Evolutionary conservation across 441 rosid genomes (phyloP).

Genomic region (Mallotus repandus): DNA sequence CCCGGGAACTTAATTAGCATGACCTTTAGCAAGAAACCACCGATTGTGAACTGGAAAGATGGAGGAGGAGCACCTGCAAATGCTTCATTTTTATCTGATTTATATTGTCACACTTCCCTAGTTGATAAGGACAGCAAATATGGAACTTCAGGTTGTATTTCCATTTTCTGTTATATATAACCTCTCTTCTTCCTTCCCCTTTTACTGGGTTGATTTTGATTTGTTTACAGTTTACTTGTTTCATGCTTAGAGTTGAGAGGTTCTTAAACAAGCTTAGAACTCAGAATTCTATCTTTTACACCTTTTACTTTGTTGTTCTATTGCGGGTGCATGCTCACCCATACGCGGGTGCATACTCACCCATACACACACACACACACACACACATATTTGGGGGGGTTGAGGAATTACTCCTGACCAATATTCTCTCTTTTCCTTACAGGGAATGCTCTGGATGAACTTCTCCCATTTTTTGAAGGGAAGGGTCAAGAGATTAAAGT

Average conservation of each 20-base stretch:
- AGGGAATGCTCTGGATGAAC: conserved; percentile 43
- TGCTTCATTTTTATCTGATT: conserved; percentile 33
- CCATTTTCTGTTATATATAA: conserved; percentile 12
- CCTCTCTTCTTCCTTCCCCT: background rate
- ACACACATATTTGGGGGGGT: too few species aligned
- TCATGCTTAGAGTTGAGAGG: background rate
- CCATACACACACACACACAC: too few species aligned
- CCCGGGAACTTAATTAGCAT: conserved; percentile 38
- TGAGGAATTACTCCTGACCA: conserved; percentile 32
- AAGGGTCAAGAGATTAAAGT: conserved; percentile 32
- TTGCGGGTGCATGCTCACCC: too few species aligned
- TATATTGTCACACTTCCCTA: conserved; percentile 21
- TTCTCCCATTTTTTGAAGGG: conserved; percentile 45
- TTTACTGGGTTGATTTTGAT: background rate
- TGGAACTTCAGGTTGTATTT: conserved; percentile 50
- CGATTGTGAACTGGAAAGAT: conserved; percentile 38
- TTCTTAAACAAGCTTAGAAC: background rate
- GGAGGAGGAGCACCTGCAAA: conserved; percentile 37
- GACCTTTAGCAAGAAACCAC: conserved; percentile 58
- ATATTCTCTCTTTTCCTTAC: conserved; percentile 18
- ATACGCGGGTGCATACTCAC: too few species aligned
- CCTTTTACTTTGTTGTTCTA: too few species aligned
- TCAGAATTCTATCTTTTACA: background rate
- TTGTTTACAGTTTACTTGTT: conserved; percentile 1
- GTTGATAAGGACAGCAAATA: conserved; percentile 29